Evolutionary conservation across 176 grass and related monocot species (phyloP).

Genomic region (Zizania latifolia): DNA sequence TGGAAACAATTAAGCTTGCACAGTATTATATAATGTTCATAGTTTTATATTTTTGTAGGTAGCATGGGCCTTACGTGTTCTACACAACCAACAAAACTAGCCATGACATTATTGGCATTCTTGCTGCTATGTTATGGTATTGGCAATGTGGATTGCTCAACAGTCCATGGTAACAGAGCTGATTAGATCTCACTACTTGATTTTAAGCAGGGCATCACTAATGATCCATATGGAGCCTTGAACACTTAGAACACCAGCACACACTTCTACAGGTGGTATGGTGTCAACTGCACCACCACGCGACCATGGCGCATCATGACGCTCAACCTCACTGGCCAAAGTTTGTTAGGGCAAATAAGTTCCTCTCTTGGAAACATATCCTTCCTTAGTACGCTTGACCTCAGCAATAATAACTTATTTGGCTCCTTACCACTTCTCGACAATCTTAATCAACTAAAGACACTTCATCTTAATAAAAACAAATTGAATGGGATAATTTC

Average conservation of each 20-base stretch:
- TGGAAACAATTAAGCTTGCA: too few species aligned
- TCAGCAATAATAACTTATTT: background rate
- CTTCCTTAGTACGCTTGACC: background rate
- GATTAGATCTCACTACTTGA: background rate
- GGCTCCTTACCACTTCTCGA: background rate
- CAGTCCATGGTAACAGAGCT: background rate
- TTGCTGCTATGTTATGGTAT: background rate
- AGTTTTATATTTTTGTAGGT: too few species aligned
- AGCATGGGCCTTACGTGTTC: too few species aligned
- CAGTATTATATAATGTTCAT: too few species aligned
- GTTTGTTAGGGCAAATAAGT: background rate
- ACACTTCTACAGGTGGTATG: background rate
- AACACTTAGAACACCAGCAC: background rate
- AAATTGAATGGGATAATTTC: background rate
- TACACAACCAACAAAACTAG: too few species aligned
- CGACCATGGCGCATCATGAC: background rate
- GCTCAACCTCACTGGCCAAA: background rate
- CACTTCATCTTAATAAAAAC: accelerated
- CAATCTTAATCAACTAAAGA: background rate
- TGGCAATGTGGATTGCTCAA: too few species aligned
- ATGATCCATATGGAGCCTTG: too few species aligned
- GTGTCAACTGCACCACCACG: background rate
- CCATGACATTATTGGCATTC: background rate
- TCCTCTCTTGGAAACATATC: background rate
- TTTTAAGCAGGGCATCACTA: background rate